These are phyloP conservation scores for Phytophthora crassamura DNA, from an alignment of 352 stramenopile genomes.

Conservation along the genomic window DNA sequence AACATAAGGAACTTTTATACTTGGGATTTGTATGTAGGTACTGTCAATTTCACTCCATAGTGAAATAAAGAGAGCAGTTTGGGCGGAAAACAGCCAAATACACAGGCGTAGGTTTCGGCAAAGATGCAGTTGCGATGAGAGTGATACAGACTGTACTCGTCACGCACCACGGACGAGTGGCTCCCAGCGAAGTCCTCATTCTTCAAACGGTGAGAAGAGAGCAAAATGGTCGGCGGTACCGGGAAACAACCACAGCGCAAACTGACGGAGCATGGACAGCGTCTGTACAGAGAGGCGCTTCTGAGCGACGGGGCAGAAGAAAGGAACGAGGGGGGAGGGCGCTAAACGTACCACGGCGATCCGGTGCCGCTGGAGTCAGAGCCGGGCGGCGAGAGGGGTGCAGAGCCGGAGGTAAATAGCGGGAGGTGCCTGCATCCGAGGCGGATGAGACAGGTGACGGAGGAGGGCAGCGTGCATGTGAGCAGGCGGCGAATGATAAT, in stretches of 20 bases:
- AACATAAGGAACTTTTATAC: constrained; percentile 9
- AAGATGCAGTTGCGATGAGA: neutral
- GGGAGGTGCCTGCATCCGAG: neutral
- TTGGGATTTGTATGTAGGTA: constrained; percentile 8
- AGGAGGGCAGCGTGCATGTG: too few relatives aligned
- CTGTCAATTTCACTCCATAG: neutral
- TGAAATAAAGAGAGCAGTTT: neutral
- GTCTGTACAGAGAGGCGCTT: neutral
- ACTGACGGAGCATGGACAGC: neutral
- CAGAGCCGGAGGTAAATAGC: neutral
- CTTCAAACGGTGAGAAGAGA: neutral
- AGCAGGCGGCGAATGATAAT: too few relatives aligned
- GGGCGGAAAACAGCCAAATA: constrained; percentile 1
- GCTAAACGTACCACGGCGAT: neutral
- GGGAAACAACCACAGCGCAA: neutral
- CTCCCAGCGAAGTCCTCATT: neutral
- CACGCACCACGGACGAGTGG: too few relatives aligned
- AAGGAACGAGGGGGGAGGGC: neutral
- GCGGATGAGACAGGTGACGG: neutral
- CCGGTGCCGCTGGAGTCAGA: too few relatives aligned
- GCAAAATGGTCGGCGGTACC: neutral
- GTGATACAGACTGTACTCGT: neutral
- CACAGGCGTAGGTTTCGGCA: neutral
- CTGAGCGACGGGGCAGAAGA: neutral
- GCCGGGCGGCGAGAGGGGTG: neutral